Conservation (phyloP, 2,329 filamentous ascomycete genomes). For the Pseudopyrenochaeta lycopersici region DNA sequence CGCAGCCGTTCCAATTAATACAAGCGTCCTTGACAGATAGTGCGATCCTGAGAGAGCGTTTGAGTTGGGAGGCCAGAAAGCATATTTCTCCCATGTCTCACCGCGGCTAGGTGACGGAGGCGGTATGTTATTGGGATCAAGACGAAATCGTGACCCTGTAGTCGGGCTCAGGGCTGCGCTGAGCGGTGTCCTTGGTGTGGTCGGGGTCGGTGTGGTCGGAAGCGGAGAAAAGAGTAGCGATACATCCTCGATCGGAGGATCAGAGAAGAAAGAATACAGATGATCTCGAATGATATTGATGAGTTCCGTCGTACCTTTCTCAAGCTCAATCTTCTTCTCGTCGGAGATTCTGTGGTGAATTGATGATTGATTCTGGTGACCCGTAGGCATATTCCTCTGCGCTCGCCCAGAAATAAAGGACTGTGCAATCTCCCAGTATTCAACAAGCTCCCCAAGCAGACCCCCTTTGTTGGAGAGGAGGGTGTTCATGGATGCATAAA, state of each 20-base stretch:
- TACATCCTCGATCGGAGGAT: conserved; percentile 89
- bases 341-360: conserved; percentile 81
- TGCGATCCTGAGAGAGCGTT: conserved; percentile 93
- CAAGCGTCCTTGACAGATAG: conserved; percentile 83
- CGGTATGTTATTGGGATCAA: conserved; percentile 80
- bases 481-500: conserved; percentile 75
- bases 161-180: conserved; percentile 67
- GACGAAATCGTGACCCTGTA: conserved; percentile 76
- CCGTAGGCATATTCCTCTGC: conserved; percentile 79
- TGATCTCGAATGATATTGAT: conserved; percentile 83
- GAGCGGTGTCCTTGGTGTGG: conserved; percentile 67
- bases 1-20: conserved; percentile 84
- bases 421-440: conserved; percentile 93
- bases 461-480: conserved; percentile 79
- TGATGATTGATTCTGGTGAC: conserved; percentile 82
- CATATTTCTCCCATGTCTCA: conserved; percentile 90
- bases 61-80: conserved; percentile 94
- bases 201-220: conserved; percentile 68
- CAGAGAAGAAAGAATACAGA: conserved; percentile 82
- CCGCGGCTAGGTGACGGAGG: conserved; percentile 77
- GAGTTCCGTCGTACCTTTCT: conserved; percentile 82
- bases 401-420: conserved; percentile 88
- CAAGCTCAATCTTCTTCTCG: conserved; percentile 74
- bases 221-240: conserved; percentile 86
- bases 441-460: conserved; percentile 85